Base-by-base conservation (phyloP, 2,329 filamentous ascomycete species). In the Dryadomyces quercivorus region DNA sequence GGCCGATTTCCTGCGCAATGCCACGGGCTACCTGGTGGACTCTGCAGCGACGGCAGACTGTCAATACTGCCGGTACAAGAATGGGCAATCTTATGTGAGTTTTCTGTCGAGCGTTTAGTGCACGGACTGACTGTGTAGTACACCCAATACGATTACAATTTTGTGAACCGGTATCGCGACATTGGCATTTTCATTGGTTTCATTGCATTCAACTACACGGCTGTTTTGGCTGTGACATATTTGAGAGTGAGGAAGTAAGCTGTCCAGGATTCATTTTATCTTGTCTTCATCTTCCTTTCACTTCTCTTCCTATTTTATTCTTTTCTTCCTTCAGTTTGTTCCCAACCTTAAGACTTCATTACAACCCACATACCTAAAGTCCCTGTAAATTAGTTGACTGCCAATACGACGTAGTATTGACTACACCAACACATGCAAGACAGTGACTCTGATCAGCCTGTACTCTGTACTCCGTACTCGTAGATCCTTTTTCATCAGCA, bases 11-110 rank as follows among this genome's bases (percentile, higher is more conserved):
- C 75, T 81, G 1, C 46, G 59, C 0, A 50, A 58, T 0, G 61
- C 70, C 0, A 77, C 78, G 0, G 84, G 82, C 0, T 75, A 74
- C 47, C 68, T 88, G 2, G 57, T 68, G 10, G 73, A 85, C 60
- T 63, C 65, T 0, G 60, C 64, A 5, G 74, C 72, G 7, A 79
- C 71, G 0, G 64, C 61, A 0, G 62, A 68, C 43, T 88, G 85
- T 66, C 59, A 72, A 2, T 87, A 71, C 66, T 83, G 80, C 65
- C 49, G 22, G 12, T 48, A 55, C 21, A 36, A 42, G 38, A 9
- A 42, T 42, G 38, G 38, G 16, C 38, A 42, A 42, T 42, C 38
- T 7, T 42, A 42, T 42, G 38, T 42, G 12, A 6, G 38, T 42
- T 15, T 15, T n/a, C 12, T 42, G 12, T n/a, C n/a, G n/a, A n/a